A percentile compares a stretch with the other conserved stretches of the same genome.
Conservation (phyloP, 257 asterid species). For the Ophiorrhiza pumila region DNA sequence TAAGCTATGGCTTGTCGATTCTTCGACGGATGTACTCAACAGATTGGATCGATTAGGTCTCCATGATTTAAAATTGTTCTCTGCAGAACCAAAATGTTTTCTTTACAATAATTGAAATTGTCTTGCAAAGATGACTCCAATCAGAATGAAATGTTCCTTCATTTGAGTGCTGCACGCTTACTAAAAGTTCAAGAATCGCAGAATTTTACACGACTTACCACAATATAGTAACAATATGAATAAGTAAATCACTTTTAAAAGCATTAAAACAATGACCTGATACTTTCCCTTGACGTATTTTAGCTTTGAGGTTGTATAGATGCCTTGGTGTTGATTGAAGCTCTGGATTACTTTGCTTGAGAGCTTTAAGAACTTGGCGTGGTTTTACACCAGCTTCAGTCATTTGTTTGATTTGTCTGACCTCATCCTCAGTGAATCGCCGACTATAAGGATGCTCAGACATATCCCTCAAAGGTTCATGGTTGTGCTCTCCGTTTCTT, state of each 20-base stretch:
- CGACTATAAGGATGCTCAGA: slow-evolving; percentile 50
- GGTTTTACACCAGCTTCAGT: slow-evolving; percentile 51
- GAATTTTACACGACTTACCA: neutral
- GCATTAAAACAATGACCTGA: slow-evolving; percentile 28
- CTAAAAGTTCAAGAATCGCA: slow-evolving; percentile 16
- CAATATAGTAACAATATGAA: neutral
- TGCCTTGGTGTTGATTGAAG: slow-evolving; percentile 48
- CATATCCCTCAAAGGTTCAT: slow-evolving; percentile 47
- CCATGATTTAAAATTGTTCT: slow-evolving; percentile 33
- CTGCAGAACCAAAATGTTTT: slow-evolving; percentile 26
- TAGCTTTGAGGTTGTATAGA: slow-evolving; percentile 48
- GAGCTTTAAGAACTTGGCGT: slow-evolving; percentile 36
- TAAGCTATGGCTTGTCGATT: slow-evolving; percentile 13
- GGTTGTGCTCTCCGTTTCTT: slow-evolving; percentile 47
- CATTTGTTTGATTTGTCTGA: slow-evolving; percentile 39
- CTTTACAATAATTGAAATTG: neutral
- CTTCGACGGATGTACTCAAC: slow-evolving; percentile 17
- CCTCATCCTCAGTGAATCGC: slow-evolving; percentile 43
- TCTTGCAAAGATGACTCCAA: slow-evolving; percentile 8
- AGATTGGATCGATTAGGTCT: slow-evolving; percentile 28
- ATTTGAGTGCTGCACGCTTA: slow-evolving; percentile 1
- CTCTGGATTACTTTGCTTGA: slow-evolving; percentile 44
- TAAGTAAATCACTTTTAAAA: neutral
- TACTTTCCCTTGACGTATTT: slow-evolving; percentile 42
- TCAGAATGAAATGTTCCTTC: slow-evolving; percentile 9